phyloP scores from a whole-genome alignment of 352 stramenopile genomes.

The Phytophthora litchii region DNA sequence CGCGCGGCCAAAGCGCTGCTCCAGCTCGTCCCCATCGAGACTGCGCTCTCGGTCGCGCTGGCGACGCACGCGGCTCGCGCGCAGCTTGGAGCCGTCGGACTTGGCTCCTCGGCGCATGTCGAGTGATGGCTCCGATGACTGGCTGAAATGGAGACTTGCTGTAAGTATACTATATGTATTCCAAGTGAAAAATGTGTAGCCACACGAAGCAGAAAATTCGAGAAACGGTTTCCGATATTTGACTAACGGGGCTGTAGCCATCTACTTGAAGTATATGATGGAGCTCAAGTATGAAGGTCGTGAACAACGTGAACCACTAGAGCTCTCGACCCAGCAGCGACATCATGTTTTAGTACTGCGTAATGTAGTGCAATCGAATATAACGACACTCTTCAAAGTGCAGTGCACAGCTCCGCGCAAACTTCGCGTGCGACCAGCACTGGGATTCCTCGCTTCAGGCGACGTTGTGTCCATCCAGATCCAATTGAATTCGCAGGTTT shows the following conservation, averaged over 20 bases:
- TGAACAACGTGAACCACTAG: not conserved
- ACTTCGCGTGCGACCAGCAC: conserved; percentile 43
- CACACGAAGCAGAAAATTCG: not conserved
- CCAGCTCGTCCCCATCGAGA: conserved; percentile 63
- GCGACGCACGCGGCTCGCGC: conserved; percentile 61
- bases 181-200: not conserved
- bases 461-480: conserved; percentile 28
- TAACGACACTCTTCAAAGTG: conserved; percentile 47
- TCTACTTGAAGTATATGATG: no score
- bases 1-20: conserved; percentile 58
- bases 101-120: conserved; percentile 13
- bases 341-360: conserved; percentile 8
- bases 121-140: conserved; percentile 1
- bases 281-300: conserved; percentile 20
- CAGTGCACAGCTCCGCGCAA: conserved; percentile 45
- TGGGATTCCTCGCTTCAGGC: conserved; percentile 16
- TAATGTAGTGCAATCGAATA: conserved; percentile 3
- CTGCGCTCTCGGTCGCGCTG: conserved; percentile 56
- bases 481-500: conserved; percentile 40
- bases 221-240: conserved; percentile 3
- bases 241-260: not conserved
- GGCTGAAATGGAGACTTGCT: not conserved
- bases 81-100: conserved; percentile 59
- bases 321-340: conserved; percentile 6
- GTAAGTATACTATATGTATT: not conserved